phyloP scores from a whole-genome alignment of 2,329 filamentous ascomycete species.

The Rachicladosporium sp. region DNA sequence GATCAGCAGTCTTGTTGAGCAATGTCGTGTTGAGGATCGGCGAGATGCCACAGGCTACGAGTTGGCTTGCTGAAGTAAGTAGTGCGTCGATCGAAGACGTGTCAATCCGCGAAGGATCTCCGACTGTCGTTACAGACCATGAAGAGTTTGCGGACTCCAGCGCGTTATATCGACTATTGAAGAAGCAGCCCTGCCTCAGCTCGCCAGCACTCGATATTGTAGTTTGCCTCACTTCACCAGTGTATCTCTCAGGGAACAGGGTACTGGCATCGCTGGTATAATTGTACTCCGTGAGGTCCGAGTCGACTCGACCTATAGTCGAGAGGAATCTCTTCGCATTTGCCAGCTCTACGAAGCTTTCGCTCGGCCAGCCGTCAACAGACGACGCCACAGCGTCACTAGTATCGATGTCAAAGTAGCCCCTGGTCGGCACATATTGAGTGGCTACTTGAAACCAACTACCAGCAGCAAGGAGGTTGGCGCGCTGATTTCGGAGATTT shows the following conservation, averaged over 20 bases:
- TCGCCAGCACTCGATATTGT: constrained; percentile 27
- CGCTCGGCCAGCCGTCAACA: constrained; percentile 51
- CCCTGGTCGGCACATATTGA: constrained; percentile 22
- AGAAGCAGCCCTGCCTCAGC: constrained; percentile 43
- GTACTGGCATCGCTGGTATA: constrained; percentile 35
- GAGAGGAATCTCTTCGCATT: constrained; percentile 42
- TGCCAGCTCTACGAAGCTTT: constrained; percentile 44
- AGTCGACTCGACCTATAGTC: constrained; percentile 44
- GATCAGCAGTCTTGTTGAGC: constrained; percentile 38
- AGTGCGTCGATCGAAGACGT: constrained; percentile 17
- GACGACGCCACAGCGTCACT: constrained; percentile 31
- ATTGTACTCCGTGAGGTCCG: constrained; percentile 46
- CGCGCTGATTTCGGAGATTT: constrained; percentile 38
- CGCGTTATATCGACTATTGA: constrained; percentile 28
- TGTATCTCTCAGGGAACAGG: constrained; percentile 40
- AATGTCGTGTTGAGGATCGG: constrained; percentile 47
- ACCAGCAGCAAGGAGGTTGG: constrained; percentile 37
- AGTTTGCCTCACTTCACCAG: constrained; percentile 28
- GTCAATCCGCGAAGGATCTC: constrained; percentile 10
- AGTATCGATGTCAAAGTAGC: constrained; percentile 38
- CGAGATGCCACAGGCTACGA: constrained; percentile 48
- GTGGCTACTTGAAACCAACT: constrained; percentile 41
- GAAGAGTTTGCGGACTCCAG: constrained; percentile 40
- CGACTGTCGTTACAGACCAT: constrained; percentile 33
- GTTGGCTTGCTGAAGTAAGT: constrained; percentile 22